Evolutionary conservation across 257 asterid genomes (phyloP).

Genomic region (Capsicum baccatum): DNA sequence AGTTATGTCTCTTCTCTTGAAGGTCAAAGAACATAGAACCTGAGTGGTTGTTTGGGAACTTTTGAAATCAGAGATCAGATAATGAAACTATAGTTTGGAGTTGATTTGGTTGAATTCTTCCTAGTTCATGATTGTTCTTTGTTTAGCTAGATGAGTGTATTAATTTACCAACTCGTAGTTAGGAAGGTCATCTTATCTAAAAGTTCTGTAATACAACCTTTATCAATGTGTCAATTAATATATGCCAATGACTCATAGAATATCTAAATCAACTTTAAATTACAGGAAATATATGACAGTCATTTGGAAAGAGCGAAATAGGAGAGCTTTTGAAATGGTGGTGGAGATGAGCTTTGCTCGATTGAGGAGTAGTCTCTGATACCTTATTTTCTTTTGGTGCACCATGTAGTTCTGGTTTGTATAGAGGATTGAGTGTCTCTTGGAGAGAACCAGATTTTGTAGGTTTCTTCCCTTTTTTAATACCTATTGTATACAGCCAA

Average conservation of each 20-base stretch:
- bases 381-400: neutral
- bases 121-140: neutral
- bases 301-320: neutral
- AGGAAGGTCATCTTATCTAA: neutral
- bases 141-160: neutral
- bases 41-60: conserved; percentile 8
- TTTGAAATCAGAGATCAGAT: neutral
- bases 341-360: neutral
- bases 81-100: neutral
- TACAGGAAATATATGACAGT: neutral
- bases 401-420: neutral
- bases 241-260: conserved; percentile 6
- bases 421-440: neutral
- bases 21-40: conserved; percentile 11
- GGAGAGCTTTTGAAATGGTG: neutral
- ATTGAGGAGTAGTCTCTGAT: neutral
- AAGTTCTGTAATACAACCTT: neutral
- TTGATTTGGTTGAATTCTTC: conserved; percentile 1
- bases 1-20: conserved; percentile 5
- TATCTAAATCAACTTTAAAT: neutral
- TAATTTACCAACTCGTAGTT: neutral
- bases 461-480: neutral
- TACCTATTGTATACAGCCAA: neutral
- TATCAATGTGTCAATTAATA: neutral
- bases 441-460: neutral